Evolutionary conservation across 2,329 filamentous ascomycete species (phyloP), one percentile per base, ranked within the genome.

Genomic region (Colletotrichum shisoi): DNA sequence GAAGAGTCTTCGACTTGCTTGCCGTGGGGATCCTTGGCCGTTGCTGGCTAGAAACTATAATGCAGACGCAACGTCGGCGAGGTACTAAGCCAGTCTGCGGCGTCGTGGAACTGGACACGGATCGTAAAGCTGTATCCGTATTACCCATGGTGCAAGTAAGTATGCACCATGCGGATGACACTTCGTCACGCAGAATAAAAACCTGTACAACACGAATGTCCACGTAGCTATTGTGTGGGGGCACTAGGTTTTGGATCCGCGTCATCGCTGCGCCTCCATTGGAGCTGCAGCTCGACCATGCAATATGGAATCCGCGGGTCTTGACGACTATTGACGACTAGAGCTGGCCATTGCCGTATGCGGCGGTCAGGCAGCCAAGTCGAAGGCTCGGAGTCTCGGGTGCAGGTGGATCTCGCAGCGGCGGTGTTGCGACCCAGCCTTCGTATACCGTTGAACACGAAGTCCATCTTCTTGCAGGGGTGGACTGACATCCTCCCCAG

Each of bases 381-480:
- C 24, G 53, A 67, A 19, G 19, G 54, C 34, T 59, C 64, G 64
- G 61, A 59, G 42, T 46, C 61, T 48, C 62, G 62, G 62, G 57
- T 68, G 51, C 24, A 53, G 45, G 66, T 62, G 63, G 66, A 40
- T 45, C 66, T 62, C 27, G 52, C 39, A 46, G 62, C 45, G 19
- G 21, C 24, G 53, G 19, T 48, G 48, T 51, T 59, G 54, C 54
- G 40, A 53, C 60, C 60, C 60, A 67, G 63, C 63, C 64, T 59
- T 65, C 57, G 66, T 67, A 67, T 62, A 67, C 57, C 48, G 52
- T 56, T 62, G 66, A 53, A 68, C 66, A 67, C 57, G 66, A 67
- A 68, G 51, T 42, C 62, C 51, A 56, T 21, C 27, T 54, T 34
- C 17, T 51, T 60, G 51, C 65, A 68, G 44, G 61, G 62, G 44